Evolutionary conservation across 2,329 filamentous ascomycete species (phyloP).

Genomic region (Myriosclerotinia curreyana): DNA sequence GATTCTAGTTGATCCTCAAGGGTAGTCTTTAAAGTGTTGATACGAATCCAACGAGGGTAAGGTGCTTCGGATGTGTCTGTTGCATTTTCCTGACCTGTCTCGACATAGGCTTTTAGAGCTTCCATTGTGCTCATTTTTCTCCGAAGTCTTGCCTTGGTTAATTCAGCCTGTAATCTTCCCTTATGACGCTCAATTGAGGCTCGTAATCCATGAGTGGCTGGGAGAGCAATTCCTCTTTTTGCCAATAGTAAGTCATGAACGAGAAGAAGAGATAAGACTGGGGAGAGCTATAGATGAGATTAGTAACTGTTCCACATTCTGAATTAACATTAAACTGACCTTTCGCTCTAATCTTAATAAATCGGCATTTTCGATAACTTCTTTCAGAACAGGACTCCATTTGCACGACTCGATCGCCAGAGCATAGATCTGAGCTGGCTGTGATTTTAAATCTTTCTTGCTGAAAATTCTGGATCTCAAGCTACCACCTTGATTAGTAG

Average conservation of each 20-base stretch:
- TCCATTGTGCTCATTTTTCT: conserved; percentile 67
- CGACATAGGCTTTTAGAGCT: conserved; percentile 58
- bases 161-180: conserved; percentile 73
- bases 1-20: conserved; percentile 69
- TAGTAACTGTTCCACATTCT: conserved; percentile 10
- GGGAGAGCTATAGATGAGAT: conserved; percentile 61
- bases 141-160: conserved; percentile 74
- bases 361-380: conserved; percentile 80
- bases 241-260: conserved; percentile 82
- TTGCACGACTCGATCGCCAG: conserved; percentile 83
- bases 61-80: conserved; percentile 37
- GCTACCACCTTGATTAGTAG: conserved; percentile 69
- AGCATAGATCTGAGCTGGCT: conserved; percentile 80
- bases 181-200: conserved; percentile 77
- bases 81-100: conserved; percentile 48
- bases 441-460: conserved; percentile 70
- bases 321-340: conserved; percentile 48
- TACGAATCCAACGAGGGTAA: conserved; percentile 87
- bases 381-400: conserved; percentile 83
- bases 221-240: conserved; percentile 78
- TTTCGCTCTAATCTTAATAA: conserved; percentile 79
- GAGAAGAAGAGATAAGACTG: conserved; percentile 74
- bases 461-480: conserved; percentile 83
- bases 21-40: conserved; percentile 75
- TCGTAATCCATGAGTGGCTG: conserved; percentile 73